Base-by-base conservation (phyloP, 768 basidiomycete genomes). In the Phylloporus rhodoxanthus region DNA sequence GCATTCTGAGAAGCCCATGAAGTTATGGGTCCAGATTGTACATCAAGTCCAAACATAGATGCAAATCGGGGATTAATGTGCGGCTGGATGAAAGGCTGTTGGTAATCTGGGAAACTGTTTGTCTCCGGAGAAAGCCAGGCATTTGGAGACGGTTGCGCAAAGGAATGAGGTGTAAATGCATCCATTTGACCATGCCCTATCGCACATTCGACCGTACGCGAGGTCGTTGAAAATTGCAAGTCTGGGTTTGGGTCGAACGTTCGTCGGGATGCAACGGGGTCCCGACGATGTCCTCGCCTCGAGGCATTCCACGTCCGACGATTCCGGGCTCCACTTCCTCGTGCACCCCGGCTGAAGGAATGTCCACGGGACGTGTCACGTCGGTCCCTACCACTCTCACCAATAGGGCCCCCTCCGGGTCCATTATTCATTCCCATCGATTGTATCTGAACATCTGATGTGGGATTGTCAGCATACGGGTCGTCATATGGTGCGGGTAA, bases 61-160 rank as follows among this genome's bases (percentile, higher is more conserved):
- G 86, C 85, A 65, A 91, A 90, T 10, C 82, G 76, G 8, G 88
- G 88, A 57, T 91, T 90, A 51, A 91, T 90, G 59, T 91, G 88
- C 6, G 88, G 88, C 55, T 88, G 85, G n/a, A 88, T 72, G 60
- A 72, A 61, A 26, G 59, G 53, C 40, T 61, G 66, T 15, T 42
- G 40, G 20, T 61, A 64, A 46, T 48, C 48, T 43, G 57, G 49
- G 7, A 52, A 40, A 38, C 36, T 43, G 29, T 36, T 55, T 20
- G 33, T 25, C 28, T 42, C 55, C 2, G 54, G 53, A 49, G 51
- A 54, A 26, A 47, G n/a, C 66, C 61, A 66, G 11, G 57, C 17
- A 42, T 48, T 45, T 19, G 53, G 45, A 44, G 48, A 15, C 8
- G 50, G 48, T 43, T 56, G 60, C 10, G 39, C 30, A 17, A 41